Conservation (phyloP, 495 filamentous ascomycete species). For the Penicillium ucsense region DNA sequence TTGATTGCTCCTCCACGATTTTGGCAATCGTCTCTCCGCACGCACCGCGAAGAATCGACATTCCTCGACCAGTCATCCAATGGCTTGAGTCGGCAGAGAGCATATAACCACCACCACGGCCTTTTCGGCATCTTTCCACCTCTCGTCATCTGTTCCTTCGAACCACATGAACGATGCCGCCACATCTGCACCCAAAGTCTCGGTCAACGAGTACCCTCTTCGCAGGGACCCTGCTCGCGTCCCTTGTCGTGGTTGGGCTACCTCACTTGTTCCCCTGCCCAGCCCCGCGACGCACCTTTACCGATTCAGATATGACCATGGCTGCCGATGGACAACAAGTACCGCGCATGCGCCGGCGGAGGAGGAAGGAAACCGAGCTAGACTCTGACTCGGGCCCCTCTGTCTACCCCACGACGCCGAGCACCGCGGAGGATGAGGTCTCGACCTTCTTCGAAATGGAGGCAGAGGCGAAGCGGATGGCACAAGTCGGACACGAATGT, state of each 20-base stretch:
- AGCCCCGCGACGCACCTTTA: constrained; percentile 61
- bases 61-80: constrained; percentile 7
- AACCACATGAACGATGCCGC: constrained; percentile 52
- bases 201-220: constrained; percentile 87
- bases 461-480: constrained; percentile 31
- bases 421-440: constrained; percentile 30
- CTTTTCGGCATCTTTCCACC: background rate
- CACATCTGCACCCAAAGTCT: constrained; percentile 86
- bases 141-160: background rate
- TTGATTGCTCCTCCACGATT: constrained; percentile 3
- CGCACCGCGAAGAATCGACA: background rate
- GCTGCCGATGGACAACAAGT: constrained; percentile 38
- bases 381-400: constrained; percentile 12
- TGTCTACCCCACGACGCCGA: constrained; percentile 9
- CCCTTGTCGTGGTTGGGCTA: constrained; percentile 82
- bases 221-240: constrained; percentile 82
- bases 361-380: constrained; percentile 23
- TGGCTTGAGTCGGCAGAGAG: constrained; percentile 15
- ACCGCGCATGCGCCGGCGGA: constrained; percentile 23
- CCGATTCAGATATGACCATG: constrained; percentile 54
- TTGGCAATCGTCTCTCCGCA: background rate
- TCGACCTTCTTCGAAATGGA: constrained; percentile 37
- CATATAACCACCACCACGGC: constrained; percentile 8
- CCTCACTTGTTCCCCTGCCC: constrained; percentile 94
- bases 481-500: constrained; percentile 44